A percentile compares a stretch with the other conserved stretches of the same genome.
These are phyloP conservation scores for Orobanche coerulescens DNA, from an alignment of 257 asterid species.

Conservation along the genomic window DNA sequence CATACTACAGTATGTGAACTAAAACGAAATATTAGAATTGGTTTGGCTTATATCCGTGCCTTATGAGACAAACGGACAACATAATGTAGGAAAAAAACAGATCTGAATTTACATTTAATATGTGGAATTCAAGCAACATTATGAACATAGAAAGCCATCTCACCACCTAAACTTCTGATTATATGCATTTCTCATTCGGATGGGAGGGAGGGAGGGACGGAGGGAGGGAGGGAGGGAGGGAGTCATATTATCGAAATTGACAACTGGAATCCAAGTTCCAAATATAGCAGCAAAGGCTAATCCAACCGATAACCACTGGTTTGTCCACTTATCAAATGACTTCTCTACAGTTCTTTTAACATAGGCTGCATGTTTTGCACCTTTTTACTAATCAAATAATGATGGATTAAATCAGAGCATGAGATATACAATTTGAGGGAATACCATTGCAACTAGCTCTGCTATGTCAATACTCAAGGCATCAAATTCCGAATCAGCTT, in stretches of 20 bases:
- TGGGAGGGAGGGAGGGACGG: not conserved
- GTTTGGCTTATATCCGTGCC: not conserved
- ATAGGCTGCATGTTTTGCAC: not conserved
- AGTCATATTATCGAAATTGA: not conserved
- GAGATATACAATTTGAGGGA: slow-evolving; percentile 15
- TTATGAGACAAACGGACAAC: slow-evolving; percentile 7
- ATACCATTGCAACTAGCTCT: slow-evolving; percentile 93
- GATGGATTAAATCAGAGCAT: slow-evolving; percentile 7
- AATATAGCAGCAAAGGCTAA: not conserved
- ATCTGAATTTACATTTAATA: not conserved
- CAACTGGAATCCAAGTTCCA: not conserved
- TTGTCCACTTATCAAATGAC: not conserved
- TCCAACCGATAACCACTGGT: not conserved
- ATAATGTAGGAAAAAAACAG: not conserved
- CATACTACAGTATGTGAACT: slow-evolving; percentile 8
- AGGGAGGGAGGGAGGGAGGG: not conserved
- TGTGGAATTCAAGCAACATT: not conserved
- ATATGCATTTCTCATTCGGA: not conserved
- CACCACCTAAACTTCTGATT: not conserved
- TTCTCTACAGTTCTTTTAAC: not conserved
- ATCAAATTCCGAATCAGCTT: slow-evolving; percentile 79
- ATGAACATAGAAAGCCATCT: slow-evolving; percentile 6
- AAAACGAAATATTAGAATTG: slow-evolving; percentile 6
- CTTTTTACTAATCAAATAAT: slow-evolving; percentile 16
- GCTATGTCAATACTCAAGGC: slow-evolving; percentile 71